Base-by-base conservation (phyloP, 345 rosid genomes). In the Zanthoxylum bungeanum region DNA sequence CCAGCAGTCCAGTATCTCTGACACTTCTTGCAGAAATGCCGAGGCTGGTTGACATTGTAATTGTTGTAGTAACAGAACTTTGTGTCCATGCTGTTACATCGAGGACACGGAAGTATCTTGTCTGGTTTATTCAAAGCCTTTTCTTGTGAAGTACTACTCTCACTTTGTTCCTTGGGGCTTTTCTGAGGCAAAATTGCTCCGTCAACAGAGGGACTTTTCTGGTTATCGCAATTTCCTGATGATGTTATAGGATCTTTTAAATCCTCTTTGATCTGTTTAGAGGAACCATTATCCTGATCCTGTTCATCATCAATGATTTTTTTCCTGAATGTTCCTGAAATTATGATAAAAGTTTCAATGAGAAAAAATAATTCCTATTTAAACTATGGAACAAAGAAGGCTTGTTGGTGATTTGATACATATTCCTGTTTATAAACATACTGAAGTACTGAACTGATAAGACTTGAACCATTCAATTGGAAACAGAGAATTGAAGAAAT, bases 1-100 rank as follows among this genome's bases (percentile, higher is more conserved):
- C 98, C 98, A 1, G 93, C 90, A 17, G 97, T 93, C 98, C 98
- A 91, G 76, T 93, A 93, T 75, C 98, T 84, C 68, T 93, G 97
- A 75, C 98, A 93, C 75, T 85, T 89, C 64, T 87, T 87, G 79
- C 98, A 93, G 78, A 89, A 91, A 84, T 93, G 88, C 47, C 98
- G 88, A 1, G 98, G 98, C 83, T 93, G 98, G 76, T 85, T 93
- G 74, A 86, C 86, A 66, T 87, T 93, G 85, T 91, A 91, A 72
- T 91, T 93, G 81, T 93, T 93, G 75, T 86, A 93, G 80, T 93
- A 93, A 69, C 98, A 93, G 80, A 93, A 93, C 60, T 91, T 91
- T 33, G 97, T 93, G 75, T 93, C 89, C 75, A 74, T 73, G 71
- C 97, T 93, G 71, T 89, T 85, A 76, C 98, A 93, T 68, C 97